Evolutionary conservation across 331 rosid species (phyloP).

Genomic region (Stylosanthes scabra): DNA sequence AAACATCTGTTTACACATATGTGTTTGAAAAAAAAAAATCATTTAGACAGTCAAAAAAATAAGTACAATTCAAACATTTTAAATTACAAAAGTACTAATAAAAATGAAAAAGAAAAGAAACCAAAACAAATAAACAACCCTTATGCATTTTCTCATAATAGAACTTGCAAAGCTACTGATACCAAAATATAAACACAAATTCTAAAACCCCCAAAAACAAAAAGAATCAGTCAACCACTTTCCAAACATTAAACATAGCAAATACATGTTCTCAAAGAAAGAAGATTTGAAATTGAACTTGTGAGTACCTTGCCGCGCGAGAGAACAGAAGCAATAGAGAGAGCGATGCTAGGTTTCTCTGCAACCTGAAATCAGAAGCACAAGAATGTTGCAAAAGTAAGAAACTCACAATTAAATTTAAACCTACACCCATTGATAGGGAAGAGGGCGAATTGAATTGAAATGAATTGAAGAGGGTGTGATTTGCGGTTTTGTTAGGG

Average conservation of each 20-base stretch:
- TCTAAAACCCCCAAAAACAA: background rate
- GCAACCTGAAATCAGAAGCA: constrained; percentile 64
- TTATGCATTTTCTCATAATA: background rate
- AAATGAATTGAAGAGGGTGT: background rate
- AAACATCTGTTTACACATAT: constrained; percentile 65
- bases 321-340: constrained; percentile 80
- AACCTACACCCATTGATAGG: background rate
- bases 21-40: constrained; percentile 15
- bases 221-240: no score
- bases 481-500: background rate
- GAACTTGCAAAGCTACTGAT: constrained; percentile 5
- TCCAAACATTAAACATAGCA: constrained; percentile 1
- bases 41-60: constrained; percentile 14
- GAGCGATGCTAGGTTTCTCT: constrained; percentile 97
- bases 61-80: background rate
- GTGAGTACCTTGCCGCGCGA: constrained; percentile 69
- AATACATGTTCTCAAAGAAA: background rate
- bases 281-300: background rate
- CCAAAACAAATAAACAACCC: background rate
- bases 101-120: background rate
- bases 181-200: constrained; percentile 1
- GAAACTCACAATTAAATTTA: constrained; percentile 5
- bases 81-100: background rate
- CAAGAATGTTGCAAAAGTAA: background rate
- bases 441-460: background rate